Evolutionary conservation across 345 rosid species (phyloP).

Genomic region (Dipteronia sinensis): DNA sequence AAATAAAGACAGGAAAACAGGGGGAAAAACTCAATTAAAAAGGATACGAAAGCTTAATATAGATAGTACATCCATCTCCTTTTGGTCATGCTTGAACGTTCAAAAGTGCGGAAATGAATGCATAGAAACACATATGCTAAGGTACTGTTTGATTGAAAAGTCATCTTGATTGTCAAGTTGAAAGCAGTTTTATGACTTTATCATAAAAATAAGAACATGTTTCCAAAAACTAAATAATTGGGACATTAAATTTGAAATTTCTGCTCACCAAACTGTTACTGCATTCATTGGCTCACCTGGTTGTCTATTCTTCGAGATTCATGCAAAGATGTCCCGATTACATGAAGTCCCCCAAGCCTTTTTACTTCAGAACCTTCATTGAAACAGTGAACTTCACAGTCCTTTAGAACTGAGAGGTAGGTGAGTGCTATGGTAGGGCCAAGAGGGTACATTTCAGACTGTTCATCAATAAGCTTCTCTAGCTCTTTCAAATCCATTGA

Average conservation of each 20-base stretch:
- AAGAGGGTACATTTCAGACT: slow-evolving; percentile 90
- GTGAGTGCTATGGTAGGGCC: slow-evolving; percentile 87
- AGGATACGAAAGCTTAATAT: neutral
- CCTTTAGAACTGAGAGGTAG: slow-evolving; percentile 80
- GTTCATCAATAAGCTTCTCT: slow-evolving; percentile 67
- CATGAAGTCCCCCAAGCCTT: slow-evolving; percentile 96
- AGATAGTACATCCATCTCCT: neutral
- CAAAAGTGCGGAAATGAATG: neutral
- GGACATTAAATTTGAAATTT: slow-evolving; percentile 14
- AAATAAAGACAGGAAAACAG: neutral
- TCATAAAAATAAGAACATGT: neutral
- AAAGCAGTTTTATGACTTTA: neutral
- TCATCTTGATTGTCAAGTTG: neutral
- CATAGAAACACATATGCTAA: slow-evolving; percentile 4
- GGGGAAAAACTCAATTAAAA: neutral
- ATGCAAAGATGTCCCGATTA: slow-evolving; percentile 91
- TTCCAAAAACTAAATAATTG: slow-evolving; percentile 11
- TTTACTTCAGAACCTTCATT: slow-evolving; percentile 92
- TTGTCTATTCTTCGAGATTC: slow-evolving; percentile 98
- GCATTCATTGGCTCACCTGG: slow-evolving; percentile 55
- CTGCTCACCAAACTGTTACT: neutral
- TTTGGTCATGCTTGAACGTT: neutral
- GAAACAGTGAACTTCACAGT: slow-evolving; percentile 84
- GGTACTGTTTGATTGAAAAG: neutral
- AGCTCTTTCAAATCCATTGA: slow-evolving; percentile 58